These are phyloP conservation scores for Penicillium riverlandense DNA, from an alignment of 495 filamentous ascomycete genomes.

Conservation along the genomic window DNA sequence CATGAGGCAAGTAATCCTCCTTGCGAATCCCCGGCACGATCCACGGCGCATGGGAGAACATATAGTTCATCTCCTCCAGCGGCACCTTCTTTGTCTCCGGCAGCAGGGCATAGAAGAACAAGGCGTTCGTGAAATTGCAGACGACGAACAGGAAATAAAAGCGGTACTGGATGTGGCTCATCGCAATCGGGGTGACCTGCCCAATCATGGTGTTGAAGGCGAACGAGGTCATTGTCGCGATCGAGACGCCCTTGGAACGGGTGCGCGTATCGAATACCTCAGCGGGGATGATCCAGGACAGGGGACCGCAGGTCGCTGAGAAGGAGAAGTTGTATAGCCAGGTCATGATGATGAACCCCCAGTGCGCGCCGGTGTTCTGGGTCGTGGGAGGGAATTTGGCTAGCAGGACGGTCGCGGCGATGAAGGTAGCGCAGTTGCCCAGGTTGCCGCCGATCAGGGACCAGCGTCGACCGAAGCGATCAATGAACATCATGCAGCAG, in stretches of 20 bases:
- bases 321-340: slow-evolving; percentile 68
- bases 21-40: slow-evolving; percentile 47
- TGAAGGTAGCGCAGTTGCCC: slow-evolving; percentile 54
- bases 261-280: slow-evolving; percentile 67
- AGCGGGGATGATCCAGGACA: slow-evolving; percentile 58
- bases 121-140: slow-evolving; percentile 51
- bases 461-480: slow-evolving; percentile 57
- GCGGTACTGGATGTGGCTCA: slow-evolving; percentile 41
- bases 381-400: slow-evolving; percentile 47
- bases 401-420: slow-evolving; percentile 39
- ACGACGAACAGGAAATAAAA: slow-evolving; percentile 54
- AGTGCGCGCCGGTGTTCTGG: slow-evolving; percentile 52
- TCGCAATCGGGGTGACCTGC: slow-evolving; percentile 57
- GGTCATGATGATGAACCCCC: slow-evolving; percentile 67
- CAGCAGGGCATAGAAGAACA: slow-evolving; percentile 54
- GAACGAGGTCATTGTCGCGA: slow-evolving; percentile 58
- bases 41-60: slow-evolving; percentile 62
- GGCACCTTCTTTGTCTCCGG: slow-evolving; percentile 61
- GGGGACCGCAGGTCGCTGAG: slow-evolving; percentile 55
- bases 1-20: slow-evolving; percentile 29
- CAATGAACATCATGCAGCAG: slow-evolving; percentile 60
- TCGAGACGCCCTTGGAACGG: slow-evolving; percentile 57
- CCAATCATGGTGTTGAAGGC: slow-evolving; percentile 72
- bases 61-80: slow-evolving; percentile 62
- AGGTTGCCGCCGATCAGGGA: slow-evolving; percentile 61